These are phyloP conservation scores for Gnaphalium uliginosum DNA, from an alignment of 129 eudicot genomes.

Conservation along the genomic window DNA sequence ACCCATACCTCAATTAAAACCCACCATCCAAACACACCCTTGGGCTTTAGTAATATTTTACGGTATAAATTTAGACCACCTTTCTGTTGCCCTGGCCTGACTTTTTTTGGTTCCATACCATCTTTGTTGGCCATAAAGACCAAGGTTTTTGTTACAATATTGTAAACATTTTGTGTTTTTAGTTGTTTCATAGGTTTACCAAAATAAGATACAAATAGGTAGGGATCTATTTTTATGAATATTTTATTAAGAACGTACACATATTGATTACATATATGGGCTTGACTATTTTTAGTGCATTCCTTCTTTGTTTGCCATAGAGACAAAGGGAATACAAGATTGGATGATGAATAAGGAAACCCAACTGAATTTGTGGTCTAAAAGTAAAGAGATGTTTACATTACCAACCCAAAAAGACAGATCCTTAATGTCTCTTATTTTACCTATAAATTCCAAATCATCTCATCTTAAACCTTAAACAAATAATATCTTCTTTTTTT, in stretches of 20 bases:
- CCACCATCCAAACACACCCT: no score
- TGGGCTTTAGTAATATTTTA: no score
- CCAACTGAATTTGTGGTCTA: constrained; percentile 41
- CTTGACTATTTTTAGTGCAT: constrained; percentile 27
- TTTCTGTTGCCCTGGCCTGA: no score
- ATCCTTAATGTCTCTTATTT: constrained; percentile 28
- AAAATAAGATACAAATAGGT: constrained; percentile 16
- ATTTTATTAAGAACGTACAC: neutral
- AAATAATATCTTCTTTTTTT: neutral
- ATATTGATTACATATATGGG: neutral
- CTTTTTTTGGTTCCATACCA: no score
- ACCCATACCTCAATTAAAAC: no score
- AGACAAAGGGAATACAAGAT: constrained; percentile 40
- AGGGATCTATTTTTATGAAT: neutral
- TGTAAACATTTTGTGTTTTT: neutral
- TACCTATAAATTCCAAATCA: constrained; percentile 20
- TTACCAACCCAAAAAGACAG: constrained; percentile 22
- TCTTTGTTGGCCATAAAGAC: no score
- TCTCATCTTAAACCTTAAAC: neutral
- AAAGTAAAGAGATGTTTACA: constrained; percentile 41
- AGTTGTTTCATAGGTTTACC: neutral
- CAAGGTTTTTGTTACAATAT: neutral
- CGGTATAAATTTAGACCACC: no score
- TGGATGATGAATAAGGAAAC: constrained; percentile 40
- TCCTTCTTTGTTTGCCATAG: constrained; percentile 38